Base-by-base conservation (phyloP, 2,329 filamentous ascomycete species). In the Paracoccidioides brasiliensis region DNA sequence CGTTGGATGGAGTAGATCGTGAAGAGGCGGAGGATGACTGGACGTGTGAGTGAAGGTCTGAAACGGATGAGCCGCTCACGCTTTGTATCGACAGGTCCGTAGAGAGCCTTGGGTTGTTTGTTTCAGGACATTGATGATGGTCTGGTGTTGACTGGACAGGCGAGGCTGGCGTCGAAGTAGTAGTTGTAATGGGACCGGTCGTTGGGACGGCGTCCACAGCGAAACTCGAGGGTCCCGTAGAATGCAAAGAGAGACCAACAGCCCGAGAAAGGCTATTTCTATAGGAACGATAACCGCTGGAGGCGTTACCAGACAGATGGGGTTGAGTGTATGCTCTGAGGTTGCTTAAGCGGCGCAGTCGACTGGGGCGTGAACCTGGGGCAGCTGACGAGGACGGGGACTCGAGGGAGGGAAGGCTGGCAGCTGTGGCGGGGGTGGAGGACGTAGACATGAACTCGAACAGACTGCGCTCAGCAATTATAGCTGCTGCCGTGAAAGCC, bases 321-420 rank as follows among this genome's bases (percentile, higher is more conserved):
- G 63, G 65, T 48, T 71, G 66, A 2, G 69, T 69, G 60, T 70
- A 70, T 43, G 69, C 64, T 55, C 70, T 67, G 55, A 73, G 64
- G 62, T 70, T 69, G 64, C 69, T 72, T 49, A 73, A 62, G 51
- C 71, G 69, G 48, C 70, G 69, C 57, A 72, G 64, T 55, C 66
- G 68, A 53, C 69, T 65, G 48, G 65, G 62, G 59, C 69, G 69
- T 22, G 22, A 22, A 22, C 22, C 22, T 22, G 22, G 22, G 22
- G 22, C 22, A 22, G 22, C 22, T 22, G 22, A 22, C 64, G 60
- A 33, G 28, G 44, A 49, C 15, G 30, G 58, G 56, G 58, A n/a
- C 49, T 50, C 48, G 15, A 37, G 22, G 22, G 48, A 8, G 38
- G 49, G 37, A 4, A 41, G 28, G 6, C 14, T 42, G 49, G 49